Evolutionary conservation across 306 rosid genomes (phyloP), one percentile per base, ranked within the genome.

Genomic region (Luffa aegyptiaca): DNA sequence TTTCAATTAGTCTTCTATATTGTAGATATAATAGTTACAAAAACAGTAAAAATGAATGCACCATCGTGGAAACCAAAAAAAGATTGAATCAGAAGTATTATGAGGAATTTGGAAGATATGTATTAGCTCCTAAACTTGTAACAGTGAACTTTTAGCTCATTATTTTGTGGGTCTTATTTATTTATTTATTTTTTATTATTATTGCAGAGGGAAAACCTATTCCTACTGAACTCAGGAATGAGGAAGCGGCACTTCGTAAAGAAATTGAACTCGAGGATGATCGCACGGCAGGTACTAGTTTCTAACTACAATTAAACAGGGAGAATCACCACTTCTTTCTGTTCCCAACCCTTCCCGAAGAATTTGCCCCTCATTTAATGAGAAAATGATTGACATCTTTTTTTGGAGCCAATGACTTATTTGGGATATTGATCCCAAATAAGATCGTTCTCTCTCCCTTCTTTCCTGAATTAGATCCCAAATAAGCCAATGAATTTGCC

Each of bases 181-280:
- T 26, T 26, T 26, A 26, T 26, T 26, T 26, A 26, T 26, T 26
- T 26, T 26, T 26, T 26, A 26, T 59, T n/a, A 79, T 17, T 81
- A 39, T 81, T 70, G 82, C 85, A 95, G 98, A 92, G 86, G 97
- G 97, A 20, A 92, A 90, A 46, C 93, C 97, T 1, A 89, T 95
- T 76, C 97, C 98, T 41, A 95, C 97, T 70, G 98, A 95, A 86
- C 96, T 95, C 8, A 85, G 93, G 18, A 95, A 91, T 14, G 98
- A 92, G 84, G 98, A 95, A 83, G 97, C 92, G 0, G 88, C 90
- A 8, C 93, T 95, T 84, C 96, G 97, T 18, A 89, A 88, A 5
- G 89, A 91, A 82, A 92, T 95, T 55, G 97, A 95, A 75, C 90
- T 92, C 2, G 98, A 90, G 81, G 97, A 95, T 20, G 93, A 91